These are phyloP conservation scores for Periconia digitata DNA, from an alignment of 2,329 filamentous ascomycete genomes.

Conservation along the genomic window DNA sequence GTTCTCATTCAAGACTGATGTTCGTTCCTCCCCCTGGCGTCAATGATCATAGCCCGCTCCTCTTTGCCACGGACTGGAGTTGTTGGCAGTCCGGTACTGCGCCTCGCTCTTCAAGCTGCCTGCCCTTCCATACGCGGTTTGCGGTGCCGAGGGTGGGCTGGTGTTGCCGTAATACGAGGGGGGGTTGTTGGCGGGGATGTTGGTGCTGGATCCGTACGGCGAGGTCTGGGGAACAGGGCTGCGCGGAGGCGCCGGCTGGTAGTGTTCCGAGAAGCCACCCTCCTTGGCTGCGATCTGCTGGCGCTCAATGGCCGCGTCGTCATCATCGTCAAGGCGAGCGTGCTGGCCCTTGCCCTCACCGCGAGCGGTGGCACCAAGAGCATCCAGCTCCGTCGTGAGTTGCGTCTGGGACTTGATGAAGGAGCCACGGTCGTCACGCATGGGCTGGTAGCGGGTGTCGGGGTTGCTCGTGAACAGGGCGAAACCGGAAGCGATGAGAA, in stretches of 20 bases:
- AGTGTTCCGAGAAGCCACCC: constrained; percentile 45
- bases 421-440: constrained; percentile 92
- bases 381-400: constrained; percentile 86
- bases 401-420: constrained; percentile 97
- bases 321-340: constrained; percentile 71
- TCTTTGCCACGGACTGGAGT: constrained; percentile 65
- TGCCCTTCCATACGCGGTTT: constrained; percentile 27
- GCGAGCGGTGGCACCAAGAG: constrained; percentile 82
- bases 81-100: constrained; percentile 53
- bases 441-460: constrained; percentile 91
- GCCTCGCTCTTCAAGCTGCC: constrained; percentile 30
- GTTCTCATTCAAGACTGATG: constrained; percentile 17
- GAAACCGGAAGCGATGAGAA: constrained; percentile 75
- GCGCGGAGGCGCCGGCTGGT: constrained; percentile 45
- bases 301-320: constrained; percentile 57
- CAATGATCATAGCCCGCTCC: constrained; percentile 66
- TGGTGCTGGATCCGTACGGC: constrained; percentile 43
- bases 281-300: constrained; percentile 37
- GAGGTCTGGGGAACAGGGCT: constrained; percentile 51
- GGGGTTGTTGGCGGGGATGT: constrained; percentile 34
- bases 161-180: constrained; percentile 41
- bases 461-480: constrained; percentile 91
- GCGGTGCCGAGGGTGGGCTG: constrained; percentile 32
- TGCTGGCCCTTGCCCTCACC: constrained; percentile 64
- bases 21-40: constrained; percentile 42